phyloP scores from a whole-genome alignment of 805 yeast genomes.

The Ogataea minuta region DNA sequence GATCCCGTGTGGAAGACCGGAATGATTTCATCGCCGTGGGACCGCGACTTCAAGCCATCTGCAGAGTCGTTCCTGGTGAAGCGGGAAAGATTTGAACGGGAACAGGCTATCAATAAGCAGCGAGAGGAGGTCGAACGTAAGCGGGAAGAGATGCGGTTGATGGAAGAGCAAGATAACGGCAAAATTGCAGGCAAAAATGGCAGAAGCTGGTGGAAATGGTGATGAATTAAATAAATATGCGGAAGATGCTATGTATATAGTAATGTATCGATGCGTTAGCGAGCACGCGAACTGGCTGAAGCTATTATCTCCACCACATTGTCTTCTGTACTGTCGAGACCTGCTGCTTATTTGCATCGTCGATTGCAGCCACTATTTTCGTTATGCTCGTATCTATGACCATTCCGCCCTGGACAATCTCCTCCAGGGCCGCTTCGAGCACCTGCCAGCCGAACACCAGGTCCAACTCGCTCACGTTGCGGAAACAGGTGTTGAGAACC shows the following conservation, averaged over 20 bases:
- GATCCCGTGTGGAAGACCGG: constrained; percentile 88
- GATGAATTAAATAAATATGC: too few species aligned
- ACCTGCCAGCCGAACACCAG: constrained; percentile 99
- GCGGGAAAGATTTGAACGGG: constrained; percentile 47
- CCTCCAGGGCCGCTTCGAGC: constrained; percentile 84
- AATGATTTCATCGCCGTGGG: constrained; percentile 67
- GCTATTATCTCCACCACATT: constrained; percentile 8
- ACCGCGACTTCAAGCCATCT: constrained; percentile 35
- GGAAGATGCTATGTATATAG: too few species aligned
- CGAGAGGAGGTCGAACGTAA: constrained; percentile 40
- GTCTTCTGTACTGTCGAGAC: constrained; percentile 23
- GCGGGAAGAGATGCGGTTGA: constrained; percentile 38
- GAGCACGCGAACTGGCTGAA: constrained; percentile 29
- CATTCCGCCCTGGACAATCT: constrained; percentile 96
- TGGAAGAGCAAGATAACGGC: not conserved
- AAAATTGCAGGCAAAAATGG: not conserved
- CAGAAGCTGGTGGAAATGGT: not conserved
- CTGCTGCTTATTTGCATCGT: constrained; percentile 60
- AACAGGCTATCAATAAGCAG: constrained; percentile 41
- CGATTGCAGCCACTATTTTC: constrained; percentile 80
- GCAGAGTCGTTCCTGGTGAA: constrained; percentile 38
- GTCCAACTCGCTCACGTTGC: constrained; percentile 92
- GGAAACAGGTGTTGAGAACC: constrained; percentile 87
- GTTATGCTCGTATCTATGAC: constrained; percentile 88
- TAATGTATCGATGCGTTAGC: constrained; percentile 4